These are phyloP conservation scores for Diaporthe sp. DNA, from an alignment of 2,329 filamentous ascomycete species.

Conservation along the genomic window DNA sequence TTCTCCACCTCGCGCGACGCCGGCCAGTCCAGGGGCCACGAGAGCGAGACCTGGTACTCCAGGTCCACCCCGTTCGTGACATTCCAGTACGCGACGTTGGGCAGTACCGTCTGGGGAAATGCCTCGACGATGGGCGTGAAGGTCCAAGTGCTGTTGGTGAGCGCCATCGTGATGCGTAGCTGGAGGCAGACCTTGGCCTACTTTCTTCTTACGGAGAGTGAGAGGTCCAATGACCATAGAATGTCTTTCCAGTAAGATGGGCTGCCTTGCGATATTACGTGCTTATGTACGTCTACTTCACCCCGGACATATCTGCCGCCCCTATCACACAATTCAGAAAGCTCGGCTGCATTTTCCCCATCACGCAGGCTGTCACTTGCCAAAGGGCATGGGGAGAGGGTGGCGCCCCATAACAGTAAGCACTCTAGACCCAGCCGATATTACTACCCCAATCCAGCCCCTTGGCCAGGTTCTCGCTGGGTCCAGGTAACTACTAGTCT, in stretches of 20 bases:
- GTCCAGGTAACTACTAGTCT: neutral
- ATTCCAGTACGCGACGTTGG: constrained; percentile 40
- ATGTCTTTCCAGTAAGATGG: neutral
- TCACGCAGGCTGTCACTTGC: neutral
- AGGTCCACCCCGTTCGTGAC: constrained; percentile 37
- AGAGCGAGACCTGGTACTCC: constrained; percentile 39
- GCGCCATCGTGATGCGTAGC: constrained; percentile 12
- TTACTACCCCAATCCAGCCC: neutral
- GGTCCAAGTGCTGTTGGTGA: constrained; percentile 43
- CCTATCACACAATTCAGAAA: neutral
- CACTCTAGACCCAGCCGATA: neutral
- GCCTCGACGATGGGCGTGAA: constrained; percentile 36
- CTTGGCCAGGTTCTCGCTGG: neutral
- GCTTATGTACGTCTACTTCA: constrained; percentile 4
- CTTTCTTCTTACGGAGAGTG: neutral
- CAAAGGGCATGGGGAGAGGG: neutral
- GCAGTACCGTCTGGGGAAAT: constrained; percentile 37
- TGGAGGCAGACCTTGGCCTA: neutral
- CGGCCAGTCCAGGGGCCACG: constrained; percentile 40
- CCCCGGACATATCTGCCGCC: neutral
- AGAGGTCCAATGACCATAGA: neutral
- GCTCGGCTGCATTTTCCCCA: constrained; percentile 1
- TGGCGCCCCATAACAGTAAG: constrained; percentile 16
- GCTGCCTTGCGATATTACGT: neutral
- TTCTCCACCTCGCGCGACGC: constrained; percentile 22